Conservation (phyloP, 2,329 filamentous ascomycete genomes). For the Cephalotrichum gorgonifer region DNA sequence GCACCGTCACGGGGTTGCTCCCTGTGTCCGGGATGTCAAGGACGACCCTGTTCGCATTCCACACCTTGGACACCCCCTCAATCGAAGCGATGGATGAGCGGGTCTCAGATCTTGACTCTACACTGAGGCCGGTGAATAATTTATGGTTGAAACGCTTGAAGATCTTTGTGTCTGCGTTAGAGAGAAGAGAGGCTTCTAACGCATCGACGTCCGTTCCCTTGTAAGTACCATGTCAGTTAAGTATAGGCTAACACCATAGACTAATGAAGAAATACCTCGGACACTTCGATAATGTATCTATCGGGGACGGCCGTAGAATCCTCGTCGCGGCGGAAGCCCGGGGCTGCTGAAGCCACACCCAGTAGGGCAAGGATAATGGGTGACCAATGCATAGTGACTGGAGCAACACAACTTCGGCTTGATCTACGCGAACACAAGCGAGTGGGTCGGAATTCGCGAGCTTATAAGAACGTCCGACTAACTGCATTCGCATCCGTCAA, state of each 20-base stretch:
- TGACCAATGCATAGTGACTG: background rate
- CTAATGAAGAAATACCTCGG: background rate
- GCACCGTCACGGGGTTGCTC: background rate
- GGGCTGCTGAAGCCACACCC: background rate
- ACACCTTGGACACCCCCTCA: background rate
- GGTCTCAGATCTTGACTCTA: background rate
- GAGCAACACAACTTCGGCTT: too few species aligned
- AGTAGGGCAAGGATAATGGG: background rate
- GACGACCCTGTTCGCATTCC: background rate
- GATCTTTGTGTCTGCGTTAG: background rate
- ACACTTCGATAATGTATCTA: conserved; percentile 1
- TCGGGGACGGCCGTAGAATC: background rate
- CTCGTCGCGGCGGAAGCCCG: too few species aligned
- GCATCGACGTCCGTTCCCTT: background rate
- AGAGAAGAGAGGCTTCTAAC: background rate
- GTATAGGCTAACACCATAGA: background rate
- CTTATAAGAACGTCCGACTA: too few species aligned
- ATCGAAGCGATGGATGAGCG: background rate
- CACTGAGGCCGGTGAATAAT: conserved; percentile 1
- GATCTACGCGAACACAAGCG: too few species aligned
- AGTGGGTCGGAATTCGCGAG: too few species aligned
- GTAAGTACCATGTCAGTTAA: background rate
- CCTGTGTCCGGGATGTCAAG: background rate
- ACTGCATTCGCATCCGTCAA: too few species aligned
- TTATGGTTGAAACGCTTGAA: conserved; percentile 2